These are phyloP conservation scores for Tilletia indica DNA, from an alignment of 1,284 basidiomycete genomes.

Conservation along the genomic window DNA sequence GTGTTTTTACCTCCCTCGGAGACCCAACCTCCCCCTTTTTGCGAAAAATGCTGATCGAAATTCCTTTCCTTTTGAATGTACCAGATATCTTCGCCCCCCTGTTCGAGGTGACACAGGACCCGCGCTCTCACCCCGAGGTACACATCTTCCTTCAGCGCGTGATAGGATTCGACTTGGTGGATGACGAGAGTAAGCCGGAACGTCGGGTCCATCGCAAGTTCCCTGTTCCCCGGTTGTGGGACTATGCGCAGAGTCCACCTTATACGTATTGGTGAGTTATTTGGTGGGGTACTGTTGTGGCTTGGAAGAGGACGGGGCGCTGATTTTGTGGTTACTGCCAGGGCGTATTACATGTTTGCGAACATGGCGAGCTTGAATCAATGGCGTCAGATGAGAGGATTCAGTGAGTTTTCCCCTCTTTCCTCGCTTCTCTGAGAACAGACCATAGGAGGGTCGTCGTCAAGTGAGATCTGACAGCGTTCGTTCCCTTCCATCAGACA, in stretches of 20 bases:
- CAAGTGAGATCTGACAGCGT: too few species aligned
- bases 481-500: conserved; percentile 54
- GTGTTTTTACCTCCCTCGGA: conserved; percentile 45
- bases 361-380: conserved; percentile 93
- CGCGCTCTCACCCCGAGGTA: conserved; percentile 82
- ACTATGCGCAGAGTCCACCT: conserved; percentile 82
- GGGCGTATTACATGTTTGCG: conserved; percentile 97
- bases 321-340: conserved; percentile 15
- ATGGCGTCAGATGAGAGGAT: conserved; percentile 80
- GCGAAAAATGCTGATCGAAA: not conserved
- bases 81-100: conserved; percentile 87
- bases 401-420: conserved; percentile 62
- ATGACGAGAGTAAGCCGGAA: conserved; percentile 95
- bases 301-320: too few species aligned
- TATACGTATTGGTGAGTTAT: conserved; percentile 72
- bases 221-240: conserved; percentile 88
- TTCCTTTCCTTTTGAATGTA: conserved; percentile 2
- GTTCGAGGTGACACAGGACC: conserved; percentile 94
- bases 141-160: conserved; percentile 95
- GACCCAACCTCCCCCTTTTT: not conserved
- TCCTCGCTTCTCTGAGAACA: too few species aligned
- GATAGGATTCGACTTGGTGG: conserved; percentile 92
- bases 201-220: conserved; percentile 90
- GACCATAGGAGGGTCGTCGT: too few species aligned
- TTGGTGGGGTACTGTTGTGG: not conserved